Evolutionary conservation across 768 basidiomycete species (phyloP).

Genomic region (Antrodiella citrinella): DNA sequence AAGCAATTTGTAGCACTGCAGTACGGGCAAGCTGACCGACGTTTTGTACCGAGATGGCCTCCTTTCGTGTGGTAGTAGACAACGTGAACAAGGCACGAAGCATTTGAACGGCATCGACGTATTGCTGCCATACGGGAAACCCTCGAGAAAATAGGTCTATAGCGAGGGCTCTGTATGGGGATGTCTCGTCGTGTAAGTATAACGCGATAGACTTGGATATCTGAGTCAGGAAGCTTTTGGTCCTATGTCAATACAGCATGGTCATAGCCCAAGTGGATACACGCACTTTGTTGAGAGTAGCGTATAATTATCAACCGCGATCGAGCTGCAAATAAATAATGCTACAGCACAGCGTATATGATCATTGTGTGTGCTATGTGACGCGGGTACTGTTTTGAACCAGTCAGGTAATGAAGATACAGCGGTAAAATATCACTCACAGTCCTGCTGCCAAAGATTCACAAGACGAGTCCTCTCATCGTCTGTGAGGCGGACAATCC

Average conservation of each 20-base stretch:
- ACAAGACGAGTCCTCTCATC: slow-evolving; percentile 51
- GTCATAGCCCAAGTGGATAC: slow-evolving; percentile 5
- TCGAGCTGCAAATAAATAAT: slow-evolving; percentile 73
- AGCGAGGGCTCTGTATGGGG: slow-evolving; percentile 60
- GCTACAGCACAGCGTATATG: slow-evolving; percentile 55
- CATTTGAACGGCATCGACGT: slow-evolving; percentile 84
- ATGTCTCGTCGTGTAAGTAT: slow-evolving; percentile 69
- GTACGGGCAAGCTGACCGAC: slow-evolving; percentile 70
- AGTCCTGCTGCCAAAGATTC: slow-evolving; percentile 54
- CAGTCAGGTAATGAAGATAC: neutral
- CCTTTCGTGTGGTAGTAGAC: slow-evolving; percentile 65
- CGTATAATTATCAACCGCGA: slow-evolving; percentile 75
- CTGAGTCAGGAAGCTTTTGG: slow-evolving; percentile 72
- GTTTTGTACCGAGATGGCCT: slow-evolving; percentile 59
- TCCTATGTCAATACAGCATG: no score
- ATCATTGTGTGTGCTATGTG: slow-evolving; percentile 49
- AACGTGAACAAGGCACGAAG: slow-evolving; percentile 77
- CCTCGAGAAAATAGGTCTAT: slow-evolving; percentile 89
- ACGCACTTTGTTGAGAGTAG: slow-evolving; percentile 64
- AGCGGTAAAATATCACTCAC: slow-evolving; percentile 31
- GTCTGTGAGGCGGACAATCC: slow-evolving; percentile 59
- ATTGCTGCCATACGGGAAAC: slow-evolving; percentile 91
- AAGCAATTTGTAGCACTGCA: slow-evolving; percentile 81
- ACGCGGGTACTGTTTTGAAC: neutral
- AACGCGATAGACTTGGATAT: slow-evolving; percentile 75